A percentile compares a stretch with the other conserved stretches of the same genome.
These are phyloP conservation scores for Mycothermus thermophilus DNA, from an alignment of 495 filamentous ascomycete genomes.

Conservation along the genomic window DNA sequence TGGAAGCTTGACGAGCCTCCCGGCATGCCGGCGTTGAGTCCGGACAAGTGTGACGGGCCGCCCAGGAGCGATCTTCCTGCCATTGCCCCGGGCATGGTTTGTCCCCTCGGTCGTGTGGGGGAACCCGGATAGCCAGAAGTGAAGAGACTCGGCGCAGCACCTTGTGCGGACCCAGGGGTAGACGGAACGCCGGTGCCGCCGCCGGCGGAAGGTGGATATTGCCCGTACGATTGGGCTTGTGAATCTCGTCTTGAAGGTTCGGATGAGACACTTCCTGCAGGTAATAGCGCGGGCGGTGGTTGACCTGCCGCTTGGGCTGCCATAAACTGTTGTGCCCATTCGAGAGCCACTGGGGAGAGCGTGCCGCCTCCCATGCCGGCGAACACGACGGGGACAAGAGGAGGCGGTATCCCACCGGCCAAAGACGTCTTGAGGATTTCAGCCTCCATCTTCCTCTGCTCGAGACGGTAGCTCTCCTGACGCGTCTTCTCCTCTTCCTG, in stretches of 20 bases:
- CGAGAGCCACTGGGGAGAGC: conserved; percentile 41
- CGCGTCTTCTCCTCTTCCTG: conserved; percentile 82
- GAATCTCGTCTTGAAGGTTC: conserved; percentile 33
- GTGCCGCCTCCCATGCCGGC: conserved; percentile 62
- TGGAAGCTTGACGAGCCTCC: no score
- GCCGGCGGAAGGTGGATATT: conserved; percentile 29
- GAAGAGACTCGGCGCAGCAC: no score
- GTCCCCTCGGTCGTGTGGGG: conserved; percentile 28
- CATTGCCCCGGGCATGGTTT: conserved; percentile 24
- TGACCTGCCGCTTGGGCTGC: conserved; percentile 36
- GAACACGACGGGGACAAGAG: conserved; percentile 82
- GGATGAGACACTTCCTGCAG: conserved; percentile 32
- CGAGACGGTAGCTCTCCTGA: conserved; percentile 61
- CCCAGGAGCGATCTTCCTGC: no score
- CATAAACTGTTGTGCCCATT: conserved; percentile 63
- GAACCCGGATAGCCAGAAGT: conserved; percentile 28
- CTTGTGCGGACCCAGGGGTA: conserved; percentile 31
- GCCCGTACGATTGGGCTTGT: conserved; percentile 25
- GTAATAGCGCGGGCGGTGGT: conserved; percentile 39
- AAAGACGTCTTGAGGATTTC: conserved; percentile 73
- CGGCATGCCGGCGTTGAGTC: no score
- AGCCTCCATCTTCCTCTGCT: conserved; percentile 68
- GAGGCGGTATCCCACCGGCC: conserved; percentile 66
- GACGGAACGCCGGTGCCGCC: conserved; percentile 33
- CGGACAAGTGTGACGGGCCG: no score